phyloP scores from a whole-genome alignment of 805 yeast species.

The Clavispora asparagi region DNA sequence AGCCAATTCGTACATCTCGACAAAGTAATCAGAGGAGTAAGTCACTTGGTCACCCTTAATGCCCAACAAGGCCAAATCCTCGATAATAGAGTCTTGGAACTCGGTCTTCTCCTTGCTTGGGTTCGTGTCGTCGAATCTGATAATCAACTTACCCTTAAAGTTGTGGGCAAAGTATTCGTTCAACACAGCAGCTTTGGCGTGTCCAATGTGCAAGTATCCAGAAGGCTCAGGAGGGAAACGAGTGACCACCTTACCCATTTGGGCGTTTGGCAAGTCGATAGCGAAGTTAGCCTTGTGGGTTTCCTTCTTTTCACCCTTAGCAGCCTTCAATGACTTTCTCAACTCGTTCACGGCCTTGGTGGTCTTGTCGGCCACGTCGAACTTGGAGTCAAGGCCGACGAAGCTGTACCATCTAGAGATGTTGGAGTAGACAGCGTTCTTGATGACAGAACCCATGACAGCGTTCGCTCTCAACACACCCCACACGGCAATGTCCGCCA shows the following conservation, averaged over 20 bases:
- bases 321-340: conserved; percentile 58
- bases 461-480: conserved; percentile 92
- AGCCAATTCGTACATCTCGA: conserved; percentile 83
- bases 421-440: conserved; percentile 77
- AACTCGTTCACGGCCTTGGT: conserved; percentile 66
- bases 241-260: conserved; percentile 92
- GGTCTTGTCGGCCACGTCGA: conserved; percentile 65
- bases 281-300: conserved; percentile 92
- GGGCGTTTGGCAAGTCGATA: conserved; percentile 87
- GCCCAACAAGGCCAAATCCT: conserved; percentile 86
- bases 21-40: conserved; percentile 91
- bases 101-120: conserved; percentile 95
- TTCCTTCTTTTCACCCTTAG: conserved; percentile 65
- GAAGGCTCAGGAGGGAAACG: conserved; percentile 99
- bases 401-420: conserved; percentile 90
- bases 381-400: conserved; percentile 54
- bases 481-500: conserved; percentile 88
- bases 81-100: conserved; percentile 89
- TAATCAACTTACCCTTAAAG: conserved; percentile 93
- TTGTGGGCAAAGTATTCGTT: conserved; percentile 95
- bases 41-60: conserved; percentile 87
- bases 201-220: conserved; percentile 98
- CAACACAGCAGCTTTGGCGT: conserved; percentile 95
- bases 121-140: conserved; percentile 97
- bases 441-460: conserved; percentile 85